Conservation (phyloP, 176 grass and related monocot species). For the Urochloa ruziziensis region DNA sequence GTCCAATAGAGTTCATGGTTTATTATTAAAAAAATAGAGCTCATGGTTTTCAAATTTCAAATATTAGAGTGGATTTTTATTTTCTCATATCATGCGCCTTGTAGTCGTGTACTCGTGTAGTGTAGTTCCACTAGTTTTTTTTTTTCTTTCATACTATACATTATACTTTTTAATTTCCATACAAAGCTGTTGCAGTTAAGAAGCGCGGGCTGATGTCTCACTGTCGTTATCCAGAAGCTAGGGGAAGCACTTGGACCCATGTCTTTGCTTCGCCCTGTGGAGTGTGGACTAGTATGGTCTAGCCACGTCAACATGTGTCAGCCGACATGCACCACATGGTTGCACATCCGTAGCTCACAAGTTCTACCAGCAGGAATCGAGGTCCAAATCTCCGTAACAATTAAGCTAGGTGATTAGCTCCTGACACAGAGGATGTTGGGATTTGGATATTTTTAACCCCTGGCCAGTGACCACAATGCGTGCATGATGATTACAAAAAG, state of each 20-base stretch:
- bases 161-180: too few relatives aligned
- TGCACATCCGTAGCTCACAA: neutral
- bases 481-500: constrained; percentile 4
- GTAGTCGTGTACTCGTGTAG: too few relatives aligned
- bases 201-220: too few relatives aligned
- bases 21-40: too few relatives aligned
- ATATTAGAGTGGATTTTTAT: too few relatives aligned
- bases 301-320: constrained; percentile 12
- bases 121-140: too few relatives aligned
- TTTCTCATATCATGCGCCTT: too few relatives aligned
- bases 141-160: too few relatives aligned
- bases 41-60: too few relatives aligned
- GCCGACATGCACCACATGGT: neutral
- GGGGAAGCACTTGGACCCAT: neutral
- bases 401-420: neutral
- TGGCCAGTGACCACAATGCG: neutral
- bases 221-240: neutral
- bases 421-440: constrained; percentile 35
- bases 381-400: constrained; percentile 5
- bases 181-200: too few relatives aligned
- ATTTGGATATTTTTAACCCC: neutral
- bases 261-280: neutral
- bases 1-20: too few relatives aligned
- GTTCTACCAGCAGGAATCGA: neutral
- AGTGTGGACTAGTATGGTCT: neutral